phyloP scores from a whole-genome alignment of 2,329 filamentous ascomycete genomes.

The Colletotrichum viniferum region DNA sequence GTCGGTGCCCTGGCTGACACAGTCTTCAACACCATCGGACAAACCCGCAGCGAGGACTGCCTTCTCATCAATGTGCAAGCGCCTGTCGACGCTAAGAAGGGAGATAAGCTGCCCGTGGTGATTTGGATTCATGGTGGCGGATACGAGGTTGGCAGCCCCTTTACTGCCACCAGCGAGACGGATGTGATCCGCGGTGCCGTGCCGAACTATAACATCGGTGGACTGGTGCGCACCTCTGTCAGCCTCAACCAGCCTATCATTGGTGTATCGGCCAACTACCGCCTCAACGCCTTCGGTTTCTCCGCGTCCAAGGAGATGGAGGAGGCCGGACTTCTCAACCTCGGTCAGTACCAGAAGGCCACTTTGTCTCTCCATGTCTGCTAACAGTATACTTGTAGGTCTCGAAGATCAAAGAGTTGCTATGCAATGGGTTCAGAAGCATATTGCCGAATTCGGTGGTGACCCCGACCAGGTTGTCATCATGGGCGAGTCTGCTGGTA shows the following conservation, averaged over 20 bases:
- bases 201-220: constrained; percentile 36
- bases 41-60: constrained; percentile 49
- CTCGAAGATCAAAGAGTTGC: constrained; percentile 31
- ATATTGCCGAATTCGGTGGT: constrained; percentile 33
- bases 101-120: constrained; percentile 42
- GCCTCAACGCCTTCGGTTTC: constrained; percentile 50
- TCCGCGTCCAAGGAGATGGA: neutral
- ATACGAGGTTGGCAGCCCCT: constrained; percentile 32
- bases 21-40: neutral
- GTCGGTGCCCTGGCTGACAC: neutral
- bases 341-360: constrained; percentile 7
- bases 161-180: neutral
- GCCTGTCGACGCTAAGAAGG: constrained; percentile 43
- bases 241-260: constrained; percentile 60
- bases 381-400: neutral
- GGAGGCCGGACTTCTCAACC: constrained; percentile 34
- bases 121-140: constrained; percentile 44
- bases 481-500: constrained; percentile 36
- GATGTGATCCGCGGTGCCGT: constrained; percentile 20
- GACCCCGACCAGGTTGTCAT: constrained; percentile 33
- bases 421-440: constrained; percentile 36
- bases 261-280: constrained; percentile 69
- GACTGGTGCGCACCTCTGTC: constrained; percentile 36
- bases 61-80: constrained; percentile 53
- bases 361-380: neutral